Evolutionary conservation across 306 rosid species (phyloP), one percentile per base, ranked within the genome.

Genomic region (Astragalus membranaceus): DNA sequence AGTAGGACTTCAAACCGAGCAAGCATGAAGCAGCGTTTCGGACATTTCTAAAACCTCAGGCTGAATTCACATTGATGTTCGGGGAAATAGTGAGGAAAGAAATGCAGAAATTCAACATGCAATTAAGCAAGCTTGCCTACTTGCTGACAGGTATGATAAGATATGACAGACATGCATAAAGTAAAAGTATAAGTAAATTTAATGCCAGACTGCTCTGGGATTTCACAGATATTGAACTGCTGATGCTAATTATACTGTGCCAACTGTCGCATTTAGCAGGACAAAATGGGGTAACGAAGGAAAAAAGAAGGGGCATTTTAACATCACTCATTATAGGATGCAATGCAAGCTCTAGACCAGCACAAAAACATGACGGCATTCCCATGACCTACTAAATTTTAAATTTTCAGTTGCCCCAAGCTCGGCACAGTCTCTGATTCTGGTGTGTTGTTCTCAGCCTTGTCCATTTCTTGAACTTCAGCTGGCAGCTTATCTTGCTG

Each of bases 331-430:
- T 52, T 71, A 74, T 59, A 67, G 79, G 77, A 75, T 78, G 85
- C 78, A 74, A 76, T 78, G 70, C 67, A 78, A 54, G 73, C 54
- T 71, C 77, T 64, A 75, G 75, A 78, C 63, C 83, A 80, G 74
- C 84, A 80, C 84, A 88, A 91, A 91, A 82, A 78, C 82, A 81
- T 67, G 81, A 76, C 69, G 47, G 12, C 67, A 67, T 85, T 79
- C 79, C 89, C 78, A 57, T 70, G 53, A 63, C 77, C 75, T 42
- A 69, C 64, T 75, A 53, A 64, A 73, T 81, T 72, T 91, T 87
- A 93, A 81, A 88, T 85, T 83, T 89, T 79, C 73, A 87, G 88
- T 74, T 71, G 84, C 72, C 83, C 86, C 83, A 91, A 81, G 82
- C 74, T 83, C 65, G 17, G 79, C 57, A 69, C 72, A 4, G 85